These are phyloP conservation scores for Acorus gramineus DNA, from an alignment of 106 monocot genomes.

Conservation along the genomic window DNA sequence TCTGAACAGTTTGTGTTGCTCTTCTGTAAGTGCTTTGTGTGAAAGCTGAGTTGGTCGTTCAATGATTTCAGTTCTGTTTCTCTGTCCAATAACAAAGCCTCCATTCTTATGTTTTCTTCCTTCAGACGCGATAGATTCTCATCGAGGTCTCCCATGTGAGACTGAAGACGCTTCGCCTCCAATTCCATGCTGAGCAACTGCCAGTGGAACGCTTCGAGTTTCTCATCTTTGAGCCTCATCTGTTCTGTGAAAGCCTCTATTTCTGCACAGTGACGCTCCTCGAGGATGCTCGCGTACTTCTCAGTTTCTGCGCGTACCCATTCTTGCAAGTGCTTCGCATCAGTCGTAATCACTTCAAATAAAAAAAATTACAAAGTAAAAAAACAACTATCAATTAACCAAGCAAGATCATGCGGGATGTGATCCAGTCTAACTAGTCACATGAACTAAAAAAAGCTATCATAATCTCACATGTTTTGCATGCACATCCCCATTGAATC, in stretches of 20 bases:
- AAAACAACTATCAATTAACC: neutral
- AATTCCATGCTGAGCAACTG: constrained; percentile 49
- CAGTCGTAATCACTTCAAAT: constrained; percentile 10
- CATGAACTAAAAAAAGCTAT: too few relatives aligned
- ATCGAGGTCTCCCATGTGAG: constrained; percentile 48
- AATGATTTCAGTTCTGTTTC: constrained; percentile 42
- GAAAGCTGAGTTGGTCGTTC: constrained; percentile 25
- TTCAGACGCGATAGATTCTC: constrained; percentile 25
- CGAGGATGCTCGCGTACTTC: constrained; percentile 31
- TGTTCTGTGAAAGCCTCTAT: constrained; percentile 85
- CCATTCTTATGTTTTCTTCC: constrained; percentile 49
- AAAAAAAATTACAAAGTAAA: constrained; percentile 3
- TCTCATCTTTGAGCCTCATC: constrained; percentile 75
- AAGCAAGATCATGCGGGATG: too few relatives aligned
- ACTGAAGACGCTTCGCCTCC: constrained; percentile 54
- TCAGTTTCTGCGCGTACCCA: constrained; percentile 56
- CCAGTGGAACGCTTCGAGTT: constrained; percentile 53
- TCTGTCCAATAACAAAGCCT: constrained; percentile 31
- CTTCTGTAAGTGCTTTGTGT: constrained; percentile 18
- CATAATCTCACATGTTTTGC: too few relatives aligned
- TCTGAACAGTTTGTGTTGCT: neutral
- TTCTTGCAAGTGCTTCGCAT: constrained; percentile 46
- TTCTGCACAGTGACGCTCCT: constrained; percentile 48
- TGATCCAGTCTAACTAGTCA: too few relatives aligned
- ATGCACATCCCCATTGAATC: too few relatives aligned